Conservation (phyloP, 208 protist genomes). For the Trypanosoma cruzi region DNA sequence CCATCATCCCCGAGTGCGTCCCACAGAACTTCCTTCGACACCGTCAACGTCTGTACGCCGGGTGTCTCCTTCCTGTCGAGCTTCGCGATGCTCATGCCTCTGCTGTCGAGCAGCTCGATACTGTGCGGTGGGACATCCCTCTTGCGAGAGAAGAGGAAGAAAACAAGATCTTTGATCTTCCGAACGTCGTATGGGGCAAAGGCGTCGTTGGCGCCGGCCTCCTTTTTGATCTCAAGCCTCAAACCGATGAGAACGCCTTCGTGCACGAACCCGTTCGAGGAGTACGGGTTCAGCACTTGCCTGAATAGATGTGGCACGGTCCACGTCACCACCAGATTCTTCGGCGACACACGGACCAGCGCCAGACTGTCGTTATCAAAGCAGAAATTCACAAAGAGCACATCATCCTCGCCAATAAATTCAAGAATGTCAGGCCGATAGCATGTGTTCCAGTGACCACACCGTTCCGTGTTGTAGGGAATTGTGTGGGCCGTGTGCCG, state of each 20-base stretch:
- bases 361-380: slow-evolving; percentile 82
- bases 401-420: slow-evolving; percentile 63
- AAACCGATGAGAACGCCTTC: slow-evolving; percentile 47
- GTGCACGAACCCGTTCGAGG: slow-evolving; percentile 59
- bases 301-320: slow-evolving; percentile 54
- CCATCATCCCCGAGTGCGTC: slow-evolving; percentile 36
- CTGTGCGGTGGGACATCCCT: slow-evolving; percentile 66
- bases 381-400: slow-evolving; percentile 49
- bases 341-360: slow-evolving; percentile 28
- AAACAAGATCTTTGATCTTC: slow-evolving; percentile 50
- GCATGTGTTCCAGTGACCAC: slow-evolving; percentile 89
- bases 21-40: slow-evolving; percentile 38
- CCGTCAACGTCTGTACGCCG: slow-evolving; percentile 48
- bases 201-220: slow-evolving; percentile 25
- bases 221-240: slow-evolving; percentile 63
- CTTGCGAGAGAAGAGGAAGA: slow-evolving; percentile 82
- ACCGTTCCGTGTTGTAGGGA: slow-evolving; percentile 71
- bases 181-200: slow-evolving; percentile 33
- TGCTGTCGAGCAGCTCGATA: slow-evolving; percentile 61
- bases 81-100: slow-evolving; percentile 38
- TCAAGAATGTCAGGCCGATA: slow-evolving; percentile 44
- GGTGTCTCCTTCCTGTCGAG: slow-evolving; percentile 41
- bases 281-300: slow-evolving; percentile 79
- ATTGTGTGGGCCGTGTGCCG: slow-evolving; percentile 92
- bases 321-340: slow-evolving; percentile 58